Percentiles rank a stretch among this genome's conserved stretches.
Conservation (phyloP, 129 eudicot genomes). For the Pseudognaphalium luteoalbum region DNA sequence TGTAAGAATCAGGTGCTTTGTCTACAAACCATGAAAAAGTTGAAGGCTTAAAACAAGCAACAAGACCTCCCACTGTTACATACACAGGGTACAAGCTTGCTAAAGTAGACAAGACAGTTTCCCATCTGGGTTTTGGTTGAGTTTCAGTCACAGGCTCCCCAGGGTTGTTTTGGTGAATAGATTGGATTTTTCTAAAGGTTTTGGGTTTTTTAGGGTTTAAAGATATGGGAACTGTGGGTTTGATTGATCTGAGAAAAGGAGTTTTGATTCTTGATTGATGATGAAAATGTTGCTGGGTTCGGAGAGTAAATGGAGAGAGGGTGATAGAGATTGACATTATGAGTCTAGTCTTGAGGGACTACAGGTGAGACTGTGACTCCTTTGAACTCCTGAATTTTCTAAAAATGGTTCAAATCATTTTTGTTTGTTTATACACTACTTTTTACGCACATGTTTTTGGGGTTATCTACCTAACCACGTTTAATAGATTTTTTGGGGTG, state of each 20-base stretch:
- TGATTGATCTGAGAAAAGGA: conserved; percentile 34
- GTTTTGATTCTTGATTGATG: conserved; percentile 24
- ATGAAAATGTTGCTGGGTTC: not conserved
- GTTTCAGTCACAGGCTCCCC: conserved; percentile 6
- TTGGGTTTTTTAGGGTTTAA: conserved; percentile 27
- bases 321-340: not conserved
- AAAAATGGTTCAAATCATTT: too few species aligned
- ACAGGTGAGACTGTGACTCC: not conserved
- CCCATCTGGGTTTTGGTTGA: conserved; percentile 50
- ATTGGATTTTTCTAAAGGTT: conserved; percentile 6
- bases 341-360: not conserved
- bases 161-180: conserved; percentile 24
- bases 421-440: not conserved
- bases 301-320: not conserved
- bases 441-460: too few species aligned
- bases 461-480: too few species aligned
- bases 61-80: conserved; percentile 69
- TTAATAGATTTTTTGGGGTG: too few species aligned
- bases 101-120: conserved; percentile 48
- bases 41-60: conserved; percentile 73
- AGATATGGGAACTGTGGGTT: conserved; percentile 33
- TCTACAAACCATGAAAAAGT: conserved; percentile 80
- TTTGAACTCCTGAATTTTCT: too few species aligned
- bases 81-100: conserved; percentile 88
- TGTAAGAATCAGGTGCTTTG: conserved; percentile 63